Evolutionary conservation across 257 asterid species (phyloP).

Genomic region (Cordia subcordata): DNA sequence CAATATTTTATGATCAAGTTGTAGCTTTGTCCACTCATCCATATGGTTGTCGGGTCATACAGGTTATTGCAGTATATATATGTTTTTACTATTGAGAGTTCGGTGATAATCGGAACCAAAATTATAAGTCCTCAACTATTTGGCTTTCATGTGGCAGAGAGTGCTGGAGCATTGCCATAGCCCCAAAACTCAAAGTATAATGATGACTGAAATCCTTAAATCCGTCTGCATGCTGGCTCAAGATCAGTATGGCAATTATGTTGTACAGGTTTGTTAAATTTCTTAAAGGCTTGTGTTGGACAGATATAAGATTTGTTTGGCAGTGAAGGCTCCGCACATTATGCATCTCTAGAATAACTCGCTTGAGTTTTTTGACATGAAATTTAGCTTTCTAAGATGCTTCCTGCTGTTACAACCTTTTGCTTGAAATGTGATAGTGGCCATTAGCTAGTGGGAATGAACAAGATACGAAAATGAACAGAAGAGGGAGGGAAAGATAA

Average conservation of each 20-base stretch:
- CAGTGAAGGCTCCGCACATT: no score
- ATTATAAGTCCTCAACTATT: constrained; percentile 18
- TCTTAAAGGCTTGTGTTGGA: neutral
- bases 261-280: constrained; percentile 57
- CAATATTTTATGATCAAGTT: constrained; percentile 59
- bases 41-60: constrained; percentile 87
- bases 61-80: constrained; percentile 33
- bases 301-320: neutral
- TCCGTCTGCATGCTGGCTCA: constrained; percentile 68
- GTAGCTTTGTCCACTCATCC: constrained; percentile 76
- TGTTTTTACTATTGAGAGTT: neutral
- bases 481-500: neutral
- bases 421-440: neutral
- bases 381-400: no score
- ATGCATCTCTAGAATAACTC: no score
- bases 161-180: constrained; percentile 71
- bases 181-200: constrained; percentile 52
- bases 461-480: neutral
- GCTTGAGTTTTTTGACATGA: no score
- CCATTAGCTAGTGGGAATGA: neutral
- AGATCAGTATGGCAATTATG: constrained; percentile 85
- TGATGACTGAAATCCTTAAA: constrained; percentile 64
- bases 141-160: constrained; percentile 39
- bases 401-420: no score
- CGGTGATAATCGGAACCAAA: constrained; percentile 7